Evolutionary conservation across 768 basidiomycete genomes (phyloP).

Genomic region (Psilocybe subaeruginosa): DNA sequence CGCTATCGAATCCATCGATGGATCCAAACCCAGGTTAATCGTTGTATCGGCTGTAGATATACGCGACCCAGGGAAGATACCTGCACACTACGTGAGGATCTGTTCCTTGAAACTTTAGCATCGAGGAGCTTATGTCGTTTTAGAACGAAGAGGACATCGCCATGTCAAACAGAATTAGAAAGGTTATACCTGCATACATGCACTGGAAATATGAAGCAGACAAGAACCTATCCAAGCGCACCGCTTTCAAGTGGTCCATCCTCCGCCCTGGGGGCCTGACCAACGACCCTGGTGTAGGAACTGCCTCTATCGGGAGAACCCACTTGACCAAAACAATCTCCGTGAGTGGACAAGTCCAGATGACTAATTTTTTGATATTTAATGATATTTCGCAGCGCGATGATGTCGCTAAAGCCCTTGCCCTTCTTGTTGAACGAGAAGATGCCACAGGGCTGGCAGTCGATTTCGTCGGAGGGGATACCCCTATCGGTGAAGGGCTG

Average conservation of each 20-base stretch:
- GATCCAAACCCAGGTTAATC: slow-evolving; percentile 52
- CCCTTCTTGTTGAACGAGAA: slow-evolving; percentile 48
- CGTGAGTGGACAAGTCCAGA: slow-evolving; percentile 33
- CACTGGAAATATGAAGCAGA: slow-evolving; percentile 55
- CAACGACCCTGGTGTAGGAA: slow-evolving; percentile 53
- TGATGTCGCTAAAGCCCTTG: slow-evolving; percentile 55
- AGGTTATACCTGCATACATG: slow-evolving; percentile 46
- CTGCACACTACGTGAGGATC: slow-evolving; percentile 53
- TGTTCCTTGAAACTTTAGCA: not conserved
- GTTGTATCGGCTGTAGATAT: slow-evolving; percentile 66
- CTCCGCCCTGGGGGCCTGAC: slow-evolving; percentile 64
- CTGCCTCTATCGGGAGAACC: slow-evolving; percentile 54
- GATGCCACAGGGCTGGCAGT: slow-evolving; percentile 62
- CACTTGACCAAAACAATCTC: slow-evolving; percentile 48
- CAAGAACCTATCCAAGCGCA: slow-evolving; percentile 49
- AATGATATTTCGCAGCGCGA: slow-evolving; percentile 45
- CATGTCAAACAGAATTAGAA: slow-evolving; percentile 42
- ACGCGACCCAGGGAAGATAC: slow-evolving; percentile 51
- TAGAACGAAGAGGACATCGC: slow-evolving; percentile 50
- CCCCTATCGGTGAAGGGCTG: slow-evolving; percentile 46
- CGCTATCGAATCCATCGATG: slow-evolving; percentile 54
- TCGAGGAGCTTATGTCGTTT: too few species aligned
- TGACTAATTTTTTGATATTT: not conserved
- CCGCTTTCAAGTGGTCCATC: slow-evolving; percentile 66
- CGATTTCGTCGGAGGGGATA: slow-evolving; percentile 59